Evolutionary conservation across 345 rosid species (phyloP).

Genomic region (Mangifera indica): DNA sequence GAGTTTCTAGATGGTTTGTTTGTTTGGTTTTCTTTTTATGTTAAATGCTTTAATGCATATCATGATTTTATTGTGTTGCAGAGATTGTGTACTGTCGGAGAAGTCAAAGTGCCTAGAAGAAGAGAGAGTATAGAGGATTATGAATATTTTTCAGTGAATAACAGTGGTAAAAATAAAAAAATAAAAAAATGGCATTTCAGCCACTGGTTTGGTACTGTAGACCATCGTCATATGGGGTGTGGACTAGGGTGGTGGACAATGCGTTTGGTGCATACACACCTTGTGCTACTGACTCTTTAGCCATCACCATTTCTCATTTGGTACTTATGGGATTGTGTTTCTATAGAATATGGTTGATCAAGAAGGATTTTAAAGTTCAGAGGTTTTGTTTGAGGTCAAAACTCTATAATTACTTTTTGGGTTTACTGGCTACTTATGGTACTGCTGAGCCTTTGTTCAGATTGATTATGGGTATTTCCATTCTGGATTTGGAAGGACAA

Average conservation of each 20-base stretch:
- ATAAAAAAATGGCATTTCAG: slow-evolving; percentile 51
- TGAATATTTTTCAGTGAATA: slow-evolving; percentile 26
- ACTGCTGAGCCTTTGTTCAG: slow-evolving; percentile 86
- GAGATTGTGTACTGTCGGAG: slow-evolving; percentile 6
- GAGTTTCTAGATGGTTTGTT: background rate
- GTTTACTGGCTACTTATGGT: slow-evolving; percentile 65
- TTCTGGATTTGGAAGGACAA: slow-evolving; percentile 72
- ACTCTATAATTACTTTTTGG: slow-evolving; percentile 62
- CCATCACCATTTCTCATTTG: slow-evolving; percentile 60
- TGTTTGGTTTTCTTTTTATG: background rate
- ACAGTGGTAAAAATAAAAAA: slow-evolving; percentile 10
- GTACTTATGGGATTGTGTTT: slow-evolving; percentile 64
- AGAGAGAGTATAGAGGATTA: slow-evolving; percentile 16
- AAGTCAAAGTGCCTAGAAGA: slow-evolving; percentile 9
- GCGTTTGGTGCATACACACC: slow-evolving; percentile 97
- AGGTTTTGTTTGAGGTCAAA: slow-evolving; percentile 75
- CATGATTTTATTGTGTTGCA: background rate
- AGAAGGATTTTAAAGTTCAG: slow-evolving; percentile 61
- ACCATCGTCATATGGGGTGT: slow-evolving; percentile 70
- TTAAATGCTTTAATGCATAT: background rate
- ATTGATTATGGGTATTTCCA: slow-evolving; percentile 81
- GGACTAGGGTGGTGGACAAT: slow-evolving; percentile 76
- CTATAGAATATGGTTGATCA: slow-evolving; percentile 73
- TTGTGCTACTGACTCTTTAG: slow-evolving; percentile 82
- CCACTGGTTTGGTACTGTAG: slow-evolving; percentile 83